Evolutionary conservation across 331 rosid genomes (phyloP).

Genomic region (Arachis monticola): DNA sequence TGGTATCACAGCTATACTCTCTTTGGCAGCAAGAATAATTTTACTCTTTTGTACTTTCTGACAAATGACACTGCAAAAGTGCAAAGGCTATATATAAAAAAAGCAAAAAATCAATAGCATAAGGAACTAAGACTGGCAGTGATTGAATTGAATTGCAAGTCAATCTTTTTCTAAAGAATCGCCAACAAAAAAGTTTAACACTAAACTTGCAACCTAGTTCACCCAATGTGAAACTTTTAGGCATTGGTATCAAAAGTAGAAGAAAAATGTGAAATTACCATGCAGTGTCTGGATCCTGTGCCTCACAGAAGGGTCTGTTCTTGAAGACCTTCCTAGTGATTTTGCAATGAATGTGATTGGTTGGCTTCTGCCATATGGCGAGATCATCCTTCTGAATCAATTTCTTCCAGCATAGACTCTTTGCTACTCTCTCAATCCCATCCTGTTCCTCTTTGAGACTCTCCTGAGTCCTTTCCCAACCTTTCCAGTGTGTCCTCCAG

Average conservation of each 20-base stretch:
- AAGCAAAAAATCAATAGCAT: conserved; percentile 23
- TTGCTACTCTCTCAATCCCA: conserved; percentile 73
- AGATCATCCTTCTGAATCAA: conserved; percentile 70
- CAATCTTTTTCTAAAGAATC: conserved; percentile 24
- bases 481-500: conserved; percentile 84
- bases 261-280: conserved; percentile 57
- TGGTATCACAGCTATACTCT: conserved; percentile 63
- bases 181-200: background rate
- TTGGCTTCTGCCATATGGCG: conserved; percentile 94
- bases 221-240: background rate
- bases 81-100: conserved; percentile 15
- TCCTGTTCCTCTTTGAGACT: conserved; percentile 77
- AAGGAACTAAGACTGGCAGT: conserved; percentile 25
- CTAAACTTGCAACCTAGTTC: background rate
- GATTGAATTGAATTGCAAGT: background rate
- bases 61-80: conserved; percentile 19
- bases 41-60: conserved; percentile 22
- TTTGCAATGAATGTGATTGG: conserved; percentile 77
- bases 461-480: conserved; percentile 73
- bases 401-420: conserved; percentile 89
- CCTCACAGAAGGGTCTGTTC: conserved; percentile 71
- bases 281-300: conserved; percentile 74
- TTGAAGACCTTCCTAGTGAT: conserved; percentile 64
- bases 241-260: background rate
- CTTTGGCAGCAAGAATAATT: conserved; percentile 46